Evolutionary conservation across 164 flowering plant species (phyloP).

Genomic region (Warburgia ugandensis): DNA sequence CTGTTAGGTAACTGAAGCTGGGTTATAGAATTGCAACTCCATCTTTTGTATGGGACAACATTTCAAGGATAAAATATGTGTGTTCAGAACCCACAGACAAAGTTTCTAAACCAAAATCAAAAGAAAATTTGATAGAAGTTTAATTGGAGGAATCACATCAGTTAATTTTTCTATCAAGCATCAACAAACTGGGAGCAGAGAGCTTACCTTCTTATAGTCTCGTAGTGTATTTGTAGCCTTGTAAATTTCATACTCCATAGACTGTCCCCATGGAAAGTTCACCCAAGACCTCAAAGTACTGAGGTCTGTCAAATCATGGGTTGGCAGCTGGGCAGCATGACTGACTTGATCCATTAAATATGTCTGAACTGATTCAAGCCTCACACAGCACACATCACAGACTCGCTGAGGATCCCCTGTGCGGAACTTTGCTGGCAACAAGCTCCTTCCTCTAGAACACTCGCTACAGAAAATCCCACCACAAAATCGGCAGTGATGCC

Average conservation of each 20-base stretch:
- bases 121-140: no score
- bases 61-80: no score
- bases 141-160: background rate
- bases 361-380: constrained; percentile 78
- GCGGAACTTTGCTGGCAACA: constrained; percentile 73
- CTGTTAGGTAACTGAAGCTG: no score
- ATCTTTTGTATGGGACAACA: no score
- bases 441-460: constrained; percentile 82
- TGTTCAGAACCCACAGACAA: no score
- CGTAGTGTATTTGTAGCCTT: constrained; percentile 83
- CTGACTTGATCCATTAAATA: constrained; percentile 89
- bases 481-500: constrained; percentile 93
- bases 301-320: constrained; percentile 89
- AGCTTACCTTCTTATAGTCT: constrained; percentile 57
- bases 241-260: constrained; percentile 95
- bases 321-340: constrained; percentile 84
- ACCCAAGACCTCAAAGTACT: constrained; percentile 96
- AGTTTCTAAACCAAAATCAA: no score
- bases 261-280: constrained; percentile 93
- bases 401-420: constrained; percentile 67
- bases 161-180: background rate
- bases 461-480: constrained; percentile 89
- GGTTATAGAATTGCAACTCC: no score
- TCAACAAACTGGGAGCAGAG: background rate
- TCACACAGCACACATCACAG: constrained; percentile 90